Conservation (phyloP, 208 protist species). For the Endotrypanum monterogeii region DNA sequence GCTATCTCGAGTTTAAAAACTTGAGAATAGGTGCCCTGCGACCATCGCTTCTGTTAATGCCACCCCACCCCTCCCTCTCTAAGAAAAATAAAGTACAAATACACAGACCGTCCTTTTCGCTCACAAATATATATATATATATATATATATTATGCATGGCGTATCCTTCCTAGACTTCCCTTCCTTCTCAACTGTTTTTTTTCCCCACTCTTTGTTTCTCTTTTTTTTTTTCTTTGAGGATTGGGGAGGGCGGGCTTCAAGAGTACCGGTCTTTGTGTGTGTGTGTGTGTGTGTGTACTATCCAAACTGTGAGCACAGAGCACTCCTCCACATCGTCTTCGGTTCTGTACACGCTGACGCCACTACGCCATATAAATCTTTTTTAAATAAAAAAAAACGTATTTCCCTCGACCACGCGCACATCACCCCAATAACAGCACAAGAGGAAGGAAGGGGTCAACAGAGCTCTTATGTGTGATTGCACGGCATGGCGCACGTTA, state of each 20-base stretch:
- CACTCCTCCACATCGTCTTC: not conserved
- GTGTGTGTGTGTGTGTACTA: no score
- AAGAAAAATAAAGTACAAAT: not conserved
- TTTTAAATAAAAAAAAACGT: no score
- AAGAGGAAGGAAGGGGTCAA: not conserved
- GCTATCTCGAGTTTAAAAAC: no score
- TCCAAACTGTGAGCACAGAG: not conserved
- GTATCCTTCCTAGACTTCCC: no score
- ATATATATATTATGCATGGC: no score
- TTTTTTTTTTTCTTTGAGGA: not conserved
- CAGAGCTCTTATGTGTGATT: not conserved
- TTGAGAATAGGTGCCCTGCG: no score
- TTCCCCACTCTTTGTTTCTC: not conserved
- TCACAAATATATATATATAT: no score
- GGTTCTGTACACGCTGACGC: not conserved
- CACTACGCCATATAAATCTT: not conserved
- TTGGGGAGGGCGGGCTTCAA: no score
- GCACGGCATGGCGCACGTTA: conserved; percentile 36
- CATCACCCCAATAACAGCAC: not conserved
- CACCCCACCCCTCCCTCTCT: not conserved
- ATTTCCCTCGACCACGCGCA: not conserved
- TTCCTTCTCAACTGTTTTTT: not conserved
- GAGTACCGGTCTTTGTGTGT: no score
- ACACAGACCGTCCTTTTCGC: no score
- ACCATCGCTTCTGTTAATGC: not conserved